phyloP scores from a whole-genome alignment of 306 rosid species.

The Acmispon strigosus region DNA sequence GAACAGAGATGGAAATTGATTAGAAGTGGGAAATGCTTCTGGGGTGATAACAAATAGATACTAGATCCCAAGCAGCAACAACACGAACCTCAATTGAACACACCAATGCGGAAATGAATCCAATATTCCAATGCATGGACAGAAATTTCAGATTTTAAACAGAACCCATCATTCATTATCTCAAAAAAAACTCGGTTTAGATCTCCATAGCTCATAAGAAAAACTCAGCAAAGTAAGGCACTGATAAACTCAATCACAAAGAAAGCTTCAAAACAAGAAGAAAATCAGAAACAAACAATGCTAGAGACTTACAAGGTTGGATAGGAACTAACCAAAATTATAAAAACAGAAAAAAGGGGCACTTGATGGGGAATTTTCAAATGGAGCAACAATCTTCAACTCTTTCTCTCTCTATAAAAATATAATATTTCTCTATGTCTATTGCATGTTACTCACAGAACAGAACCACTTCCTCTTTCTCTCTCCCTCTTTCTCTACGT shows the following conservation, averaged over 20 bases:
- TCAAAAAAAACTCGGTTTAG: conserved; percentile 12
- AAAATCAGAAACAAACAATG: not conserved
- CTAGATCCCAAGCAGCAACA: conserved; percentile 26
- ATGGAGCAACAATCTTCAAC: conserved; percentile 26
- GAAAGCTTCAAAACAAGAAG: not conserved
- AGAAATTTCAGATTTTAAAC: conserved; percentile 10
- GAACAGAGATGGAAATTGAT: conserved; percentile 1
- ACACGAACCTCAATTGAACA: conserved; percentile 21
- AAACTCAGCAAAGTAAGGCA: not conserved
- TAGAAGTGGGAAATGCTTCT: conserved; percentile 15
- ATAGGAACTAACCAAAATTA: conserved; percentile 26
- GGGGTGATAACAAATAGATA: not conserved
- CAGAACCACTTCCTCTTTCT: not conserved
- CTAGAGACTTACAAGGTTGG: conserved; percentile 43
- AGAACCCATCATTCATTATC: conserved; percentile 19
- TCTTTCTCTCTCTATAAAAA: conserved; percentile 1
- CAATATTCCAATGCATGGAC: conserved; percentile 20
- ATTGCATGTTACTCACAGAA: conserved; percentile 24
- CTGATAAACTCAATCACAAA: conserved; percentile 4
- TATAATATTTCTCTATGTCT: not conserved
- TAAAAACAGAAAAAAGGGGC: conserved; percentile 9
- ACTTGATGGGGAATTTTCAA: conserved; percentile 41
- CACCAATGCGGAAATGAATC: conserved; percentile 20
- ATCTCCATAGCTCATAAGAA: conserved; percentile 20
- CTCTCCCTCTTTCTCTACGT: not conserved